Evolutionary conservation across 1,284 basidiomycete genomes (phyloP).

Genomic region (Xerocomus nothofagi): DNA sequence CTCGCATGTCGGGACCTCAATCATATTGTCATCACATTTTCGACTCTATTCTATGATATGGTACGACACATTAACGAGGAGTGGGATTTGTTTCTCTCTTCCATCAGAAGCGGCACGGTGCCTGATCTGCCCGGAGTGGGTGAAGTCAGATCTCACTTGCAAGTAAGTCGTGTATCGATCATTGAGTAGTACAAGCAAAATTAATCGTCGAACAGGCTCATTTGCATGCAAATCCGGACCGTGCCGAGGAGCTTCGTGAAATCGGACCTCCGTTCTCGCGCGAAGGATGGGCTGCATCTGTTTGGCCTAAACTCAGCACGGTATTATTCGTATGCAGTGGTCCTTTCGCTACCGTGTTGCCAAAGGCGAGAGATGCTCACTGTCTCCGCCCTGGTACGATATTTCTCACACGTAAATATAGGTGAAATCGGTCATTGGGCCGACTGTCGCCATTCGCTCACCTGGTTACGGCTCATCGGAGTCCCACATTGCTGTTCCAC

Average conservation of each 20-base stretch:
- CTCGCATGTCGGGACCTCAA: constrained; percentile 7
- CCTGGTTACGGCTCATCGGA: constrained; percentile 7
- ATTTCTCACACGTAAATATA: not conserved
- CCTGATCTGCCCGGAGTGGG: constrained; percentile 12
- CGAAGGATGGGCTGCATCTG: constrained; percentile 13
- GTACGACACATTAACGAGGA: constrained; percentile 10
- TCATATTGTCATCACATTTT: not conserved
- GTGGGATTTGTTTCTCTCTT: constrained; percentile 11
- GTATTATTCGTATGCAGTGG: constrained; percentile 6
- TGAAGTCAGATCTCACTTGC: constrained; percentile 5
- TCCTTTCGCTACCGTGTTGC: constrained; percentile 6
- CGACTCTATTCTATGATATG: constrained; percentile 12
- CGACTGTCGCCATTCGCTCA: constrained; percentile 1
- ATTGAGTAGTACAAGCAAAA: not conserved
- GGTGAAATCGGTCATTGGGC: constrained; percentile 5
- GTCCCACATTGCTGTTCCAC: not conserved
- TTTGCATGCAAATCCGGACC: constrained; percentile 6
- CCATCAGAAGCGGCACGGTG: constrained; percentile 9
- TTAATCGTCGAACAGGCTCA: not conserved
- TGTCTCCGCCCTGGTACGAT: too few species aligned
- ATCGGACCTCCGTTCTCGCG: constrained; percentile 12
- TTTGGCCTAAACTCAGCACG: constrained; percentile 8
- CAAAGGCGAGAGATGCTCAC: not conserved
- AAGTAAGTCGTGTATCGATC: not conserved
- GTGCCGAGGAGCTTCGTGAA: constrained; percentile 9